Evolutionary conservation across 345 rosid species (phyloP).

Genomic region (Nephelium lappaceum): DNA sequence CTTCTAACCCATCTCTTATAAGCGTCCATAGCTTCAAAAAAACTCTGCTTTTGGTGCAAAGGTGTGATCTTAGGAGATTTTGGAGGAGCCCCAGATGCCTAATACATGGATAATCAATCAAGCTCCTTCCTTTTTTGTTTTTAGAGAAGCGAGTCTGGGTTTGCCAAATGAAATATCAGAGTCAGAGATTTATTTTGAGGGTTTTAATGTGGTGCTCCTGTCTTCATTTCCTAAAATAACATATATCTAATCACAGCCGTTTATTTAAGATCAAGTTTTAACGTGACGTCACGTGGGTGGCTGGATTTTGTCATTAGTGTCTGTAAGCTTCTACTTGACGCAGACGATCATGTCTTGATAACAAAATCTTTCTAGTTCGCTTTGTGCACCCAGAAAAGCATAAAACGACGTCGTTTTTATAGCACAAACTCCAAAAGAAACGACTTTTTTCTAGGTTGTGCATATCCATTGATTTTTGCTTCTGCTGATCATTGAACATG

Average conservation of each 20-base stretch:
- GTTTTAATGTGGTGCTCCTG: not conserved
- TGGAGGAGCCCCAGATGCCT: conserved; percentile 20
- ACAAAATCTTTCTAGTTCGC: too few relatives aligned
- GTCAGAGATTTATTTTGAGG: not conserved
- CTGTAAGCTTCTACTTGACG: not conserved
- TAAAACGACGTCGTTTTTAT: not conserved
- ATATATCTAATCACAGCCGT: conserved; percentile 4
- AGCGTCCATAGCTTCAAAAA: conserved; percentile 67
- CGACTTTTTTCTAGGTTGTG: conserved; percentile 27
- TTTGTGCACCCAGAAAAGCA: not conserved
- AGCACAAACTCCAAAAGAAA: not conserved
- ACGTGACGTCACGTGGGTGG: not conserved
- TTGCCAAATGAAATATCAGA: not conserved
- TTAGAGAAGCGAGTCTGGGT: not conserved
- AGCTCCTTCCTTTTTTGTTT: not conserved
- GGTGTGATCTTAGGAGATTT: not conserved
- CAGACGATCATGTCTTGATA: not conserved
- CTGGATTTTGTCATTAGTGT: not conserved
- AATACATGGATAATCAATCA: conserved; percentile 2
- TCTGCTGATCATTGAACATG: conserved; percentile 41
- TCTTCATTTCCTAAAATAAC: not conserved
- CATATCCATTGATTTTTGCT: conserved; percentile 3
- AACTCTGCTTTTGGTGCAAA: conserved; percentile 1
- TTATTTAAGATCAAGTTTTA: not conserved
- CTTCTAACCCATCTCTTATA: conserved; percentile 90